phyloP scores from a whole-genome alignment of 768 basidiomycete species.

The Suillus weaverae region DNA sequence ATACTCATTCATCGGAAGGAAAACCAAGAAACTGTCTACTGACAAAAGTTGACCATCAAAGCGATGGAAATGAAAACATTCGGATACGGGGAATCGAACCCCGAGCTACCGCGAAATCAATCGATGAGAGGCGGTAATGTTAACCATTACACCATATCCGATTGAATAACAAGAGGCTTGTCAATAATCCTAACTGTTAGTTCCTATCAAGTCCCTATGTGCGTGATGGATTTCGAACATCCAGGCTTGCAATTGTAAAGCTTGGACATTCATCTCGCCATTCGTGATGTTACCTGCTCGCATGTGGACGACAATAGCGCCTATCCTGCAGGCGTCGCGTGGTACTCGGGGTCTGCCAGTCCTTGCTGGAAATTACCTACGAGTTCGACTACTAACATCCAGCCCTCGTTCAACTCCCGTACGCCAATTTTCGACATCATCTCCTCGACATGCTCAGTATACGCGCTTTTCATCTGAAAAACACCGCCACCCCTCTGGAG shows the following conservation, averaged over 20 bases:
- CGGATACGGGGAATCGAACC: constrained; percentile 59
- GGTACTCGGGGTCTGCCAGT: neutral
- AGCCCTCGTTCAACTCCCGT: neutral
- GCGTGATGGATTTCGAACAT: too few species aligned
- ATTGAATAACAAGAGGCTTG: fast-evolving
- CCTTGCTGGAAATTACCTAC: neutral
- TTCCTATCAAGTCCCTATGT: neutral
- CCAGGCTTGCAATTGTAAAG: neutral
- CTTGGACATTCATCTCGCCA: neutral
- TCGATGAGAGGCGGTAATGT: constrained; percentile 4
- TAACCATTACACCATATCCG: constrained; percentile 10
- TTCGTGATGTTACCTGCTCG: neutral
- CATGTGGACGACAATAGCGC: neutral
- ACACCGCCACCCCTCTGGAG: constrained; percentile 3
- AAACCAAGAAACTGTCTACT: constrained; percentile 18
- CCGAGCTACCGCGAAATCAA: constrained; percentile 48
- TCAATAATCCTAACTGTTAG: fast-evolving
- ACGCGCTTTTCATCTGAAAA: constrained; percentile 25
- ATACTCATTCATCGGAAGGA: constrained; percentile 42
- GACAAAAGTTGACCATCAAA: too few species aligned
- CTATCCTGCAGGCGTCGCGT: neutral
- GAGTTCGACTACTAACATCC: neutral
- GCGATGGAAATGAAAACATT: constrained; percentile 19
- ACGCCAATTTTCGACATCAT: constrained; percentile 23
- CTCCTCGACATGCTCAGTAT: constrained; percentile 24